Base-by-base conservation (phyloP, 2,329 filamentous ascomycete genomes). In the Talaromyces verruculosus region DNA sequence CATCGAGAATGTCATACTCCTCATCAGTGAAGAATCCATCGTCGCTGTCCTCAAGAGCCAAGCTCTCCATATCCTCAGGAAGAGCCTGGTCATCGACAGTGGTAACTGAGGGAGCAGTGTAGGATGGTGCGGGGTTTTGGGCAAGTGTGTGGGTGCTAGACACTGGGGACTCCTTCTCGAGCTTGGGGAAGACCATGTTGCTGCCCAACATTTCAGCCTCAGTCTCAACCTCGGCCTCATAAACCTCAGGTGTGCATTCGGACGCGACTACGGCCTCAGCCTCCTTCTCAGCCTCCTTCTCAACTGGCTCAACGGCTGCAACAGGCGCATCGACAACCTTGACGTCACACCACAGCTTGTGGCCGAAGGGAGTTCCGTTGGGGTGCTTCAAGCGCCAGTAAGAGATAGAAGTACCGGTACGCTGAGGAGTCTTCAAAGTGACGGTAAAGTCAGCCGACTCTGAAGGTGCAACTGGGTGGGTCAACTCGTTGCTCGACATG, bases 1-100 rank as follows among this genome's bases (percentile, higher is more conserved):
- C 94, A 81, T 97, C 93, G 55, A 98, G 87, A 70, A 98, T 93
- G 74, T 99, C 95, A 77, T 98, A 99, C 81, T 99, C 95, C 78
- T 98, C 95, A 69, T 99, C 95, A 0, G 95, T 98, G 83, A 96
- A 81, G 84, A 97, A 97, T 13, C 89, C 91, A 67, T 91, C 88
- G n/a, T 84, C 88, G n/a, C 47, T 49, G 30, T 67, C 65, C 30
- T 67, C 65, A 30, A 67, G 28, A 39, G 62, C 57, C 57, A 67
- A 39, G 17, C 65, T 80, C 6, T 77, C 75, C 13, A 78, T 76
- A 63, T 81, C 82, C 47, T 82, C 81, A 49, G 84, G 73, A 61
- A 84, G 83, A 64, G 76, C 75, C n/a, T 81, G 76, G 72, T 88
- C 86, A 25, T 83, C 81, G 28, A 81, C 76, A 41, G 79, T 81